Evolutionary conservation across 805 yeast species (phyloP), one percentile per base, ranked within the genome.

Genomic region (Monosporozyma unispora): DNA sequence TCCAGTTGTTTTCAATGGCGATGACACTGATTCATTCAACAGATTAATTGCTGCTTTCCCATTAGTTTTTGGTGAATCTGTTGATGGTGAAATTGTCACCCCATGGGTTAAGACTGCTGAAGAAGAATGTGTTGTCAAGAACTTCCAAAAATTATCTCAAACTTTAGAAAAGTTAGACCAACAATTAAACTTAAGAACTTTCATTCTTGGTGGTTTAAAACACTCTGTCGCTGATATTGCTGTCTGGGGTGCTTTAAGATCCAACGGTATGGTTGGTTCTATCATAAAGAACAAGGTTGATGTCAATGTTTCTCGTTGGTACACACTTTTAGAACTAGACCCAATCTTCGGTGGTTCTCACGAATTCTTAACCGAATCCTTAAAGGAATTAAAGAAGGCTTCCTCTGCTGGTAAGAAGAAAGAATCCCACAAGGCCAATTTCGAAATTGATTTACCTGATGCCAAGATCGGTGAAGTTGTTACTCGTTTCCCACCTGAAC

Each of bases 401-500:
- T 76, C 85, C 53, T 82, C 84, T 66, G 69, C 67, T 18, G 86
- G 82, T 59, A 73, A 74, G 61, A 83, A 84, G 73, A 89, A 88
- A 71, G 93, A 87, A 70, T 74, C 82, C 48, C 95, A 88, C 76
- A 87, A 88, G 73, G 98, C 99, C 54, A 90, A 85, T 69, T 93
- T 85, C 59, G 97, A 90, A 67, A 93, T 93, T 62, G 93, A 87
- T 62, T 79, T 93, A 57, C 86, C 85, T 52, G 95, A 82, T 66
- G 99, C 99, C 51, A 81, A 78, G 62, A 81, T 84, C 50, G 99
- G 99, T 56, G 75, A 90, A 70, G 99, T 93, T 50, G 98, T 95
- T 48, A 95, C 99, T 48, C 85, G 99, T 73, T 93, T 93, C 81
- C 99, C 99, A 44, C 99, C 99, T 5, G 99, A 93, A 71, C 99